A percentile compares a stretch with the other conserved stretches of the same genome.
phyloP scores from a whole-genome alignment of 805 yeast genomes.

The Lipomyces chichibuensis region DNA sequence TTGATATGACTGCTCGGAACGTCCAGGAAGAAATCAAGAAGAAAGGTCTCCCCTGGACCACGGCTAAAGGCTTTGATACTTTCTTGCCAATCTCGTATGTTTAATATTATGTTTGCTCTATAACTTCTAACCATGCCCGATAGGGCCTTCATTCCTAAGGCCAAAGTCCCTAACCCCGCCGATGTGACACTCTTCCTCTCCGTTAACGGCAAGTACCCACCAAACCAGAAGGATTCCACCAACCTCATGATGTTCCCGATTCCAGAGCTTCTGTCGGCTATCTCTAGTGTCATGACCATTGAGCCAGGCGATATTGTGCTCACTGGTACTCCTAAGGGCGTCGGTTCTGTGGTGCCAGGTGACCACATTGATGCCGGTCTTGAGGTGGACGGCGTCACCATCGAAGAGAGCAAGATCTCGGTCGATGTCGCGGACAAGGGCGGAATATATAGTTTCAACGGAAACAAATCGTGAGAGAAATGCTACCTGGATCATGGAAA shows the following conservation, averaged over 20 bases:
- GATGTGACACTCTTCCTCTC: constrained; percentile 63
- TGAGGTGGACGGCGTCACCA: constrained; percentile 55
- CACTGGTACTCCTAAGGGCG: constrained; percentile 98
- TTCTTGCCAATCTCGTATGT: constrained; percentile 78
- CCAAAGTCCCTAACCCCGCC: constrained; percentile 70
- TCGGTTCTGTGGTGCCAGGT: constrained; percentile 81
- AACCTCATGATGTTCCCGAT: constrained; percentile 86
- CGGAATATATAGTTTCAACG: constrained; percentile 62
- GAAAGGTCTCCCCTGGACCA: constrained; percentile 95
- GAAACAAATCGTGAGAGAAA: constrained; percentile 31
- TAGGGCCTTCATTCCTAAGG: constrained; percentile 62
- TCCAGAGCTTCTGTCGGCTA: constrained; percentile 73
- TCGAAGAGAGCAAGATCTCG: constrained; percentile 56
- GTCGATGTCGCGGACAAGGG: constrained; percentile 58
- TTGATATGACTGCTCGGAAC: constrained; percentile 94
- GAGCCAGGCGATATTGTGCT: constrained; percentile 87
- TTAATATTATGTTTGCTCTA: neutral
- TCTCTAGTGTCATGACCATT: constrained; percentile 88
- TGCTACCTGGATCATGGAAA: neutral
- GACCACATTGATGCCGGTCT: constrained; percentile 72
- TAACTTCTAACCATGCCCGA: neutral
- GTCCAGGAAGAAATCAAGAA: constrained; percentile 93
- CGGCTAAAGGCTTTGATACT: constrained; percentile 96
- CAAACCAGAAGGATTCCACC: constrained; percentile 65
- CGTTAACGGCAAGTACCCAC: constrained; percentile 72